Evolutionary conservation across 78 protist species (phyloP).

Genomic region (Dictyostelium brefeldianum): DNA sequence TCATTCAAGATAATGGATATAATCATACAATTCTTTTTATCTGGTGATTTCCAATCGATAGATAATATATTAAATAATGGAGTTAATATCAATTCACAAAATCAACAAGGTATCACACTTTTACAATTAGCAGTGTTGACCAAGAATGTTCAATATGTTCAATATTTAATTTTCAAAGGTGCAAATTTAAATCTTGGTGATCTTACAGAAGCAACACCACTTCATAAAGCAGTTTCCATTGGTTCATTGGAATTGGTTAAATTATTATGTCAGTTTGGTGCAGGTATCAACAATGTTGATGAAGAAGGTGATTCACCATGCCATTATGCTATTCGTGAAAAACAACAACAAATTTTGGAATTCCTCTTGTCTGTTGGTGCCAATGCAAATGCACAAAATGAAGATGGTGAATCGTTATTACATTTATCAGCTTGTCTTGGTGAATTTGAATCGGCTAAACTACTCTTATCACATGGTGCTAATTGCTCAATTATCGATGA

Average conservation of each 20-base stretch:
- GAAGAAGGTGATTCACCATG: constrained; percentile 64
- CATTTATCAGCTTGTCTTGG: constrained; percentile 47
- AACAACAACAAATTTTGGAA: not conserved
- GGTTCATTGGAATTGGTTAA: constrained; percentile 8
- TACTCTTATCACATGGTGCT: constrained; percentile 48
- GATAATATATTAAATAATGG: constrained; percentile 37
- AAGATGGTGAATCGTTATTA: constrained; percentile 74
- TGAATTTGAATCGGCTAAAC: constrained; percentile 8
- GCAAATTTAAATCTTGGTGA: constrained; percentile 42
- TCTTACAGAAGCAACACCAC: constrained; percentile 25
- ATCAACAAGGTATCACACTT: constrained; percentile 36
- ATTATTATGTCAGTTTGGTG: constrained; percentile 26
- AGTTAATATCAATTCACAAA: constrained; percentile 19
- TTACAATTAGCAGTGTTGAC: constrained; percentile 19
- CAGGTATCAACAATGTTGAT: constrained; percentile 26
- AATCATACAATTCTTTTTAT: constrained; percentile 21
- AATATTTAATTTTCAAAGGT: constrained; percentile 44
- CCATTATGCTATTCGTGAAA: constrained; percentile 60
- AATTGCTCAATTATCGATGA: not conserved
- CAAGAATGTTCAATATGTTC: constrained; percentile 1
- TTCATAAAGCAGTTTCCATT: constrained; percentile 23
- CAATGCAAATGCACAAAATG: constrained; percentile 37
- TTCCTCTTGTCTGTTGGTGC: constrained; percentile 32
- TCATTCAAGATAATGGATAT: constrained; percentile 48
- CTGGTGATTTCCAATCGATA: constrained; percentile 30